A percentile compares a stretch with the other conserved stretches of the same genome.
Evolutionary conservation across 148 eudicot species (phyloP).

Genomic region (Arbutus unedo): DNA sequence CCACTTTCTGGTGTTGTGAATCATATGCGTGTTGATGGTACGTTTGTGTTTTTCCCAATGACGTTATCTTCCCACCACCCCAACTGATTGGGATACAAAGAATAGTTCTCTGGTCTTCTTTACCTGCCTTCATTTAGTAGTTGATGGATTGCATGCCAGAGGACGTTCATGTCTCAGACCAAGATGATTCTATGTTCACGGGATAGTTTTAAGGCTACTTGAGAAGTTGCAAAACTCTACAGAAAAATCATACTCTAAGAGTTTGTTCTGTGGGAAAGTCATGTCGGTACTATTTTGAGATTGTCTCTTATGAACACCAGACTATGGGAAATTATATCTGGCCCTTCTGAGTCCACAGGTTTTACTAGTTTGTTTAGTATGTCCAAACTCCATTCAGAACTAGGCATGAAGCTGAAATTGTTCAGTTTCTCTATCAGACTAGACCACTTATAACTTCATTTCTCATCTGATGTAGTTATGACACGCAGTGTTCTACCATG

Average conservation of each 20-base stretch:
- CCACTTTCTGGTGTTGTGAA: background rate
- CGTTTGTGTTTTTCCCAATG: background rate
- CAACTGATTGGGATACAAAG: background rate
- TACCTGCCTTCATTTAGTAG: background rate
- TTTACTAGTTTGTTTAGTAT: background rate
- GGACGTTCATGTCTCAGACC: background rate
- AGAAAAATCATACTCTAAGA: background rate
- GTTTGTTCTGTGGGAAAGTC: background rate
- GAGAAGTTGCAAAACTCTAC: background rate
- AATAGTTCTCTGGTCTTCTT: background rate
- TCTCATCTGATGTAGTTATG: background rate
- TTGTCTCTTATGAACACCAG: background rate
- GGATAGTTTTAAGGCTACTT: background rate
- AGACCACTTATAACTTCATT: background rate
- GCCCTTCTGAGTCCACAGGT: background rate
- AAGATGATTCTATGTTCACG: background rate
- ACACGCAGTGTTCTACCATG: background rate
- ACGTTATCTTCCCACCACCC: background rate
- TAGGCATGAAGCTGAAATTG: background rate
- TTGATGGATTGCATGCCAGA: background rate
- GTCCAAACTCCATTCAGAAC: slow-evolving; percentile 1
- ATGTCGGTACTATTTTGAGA: background rate
- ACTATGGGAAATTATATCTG: background rate
- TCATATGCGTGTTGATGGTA: background rate
- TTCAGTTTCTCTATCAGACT: background rate